Evolutionary conservation across 1,284 basidiomycete species (phyloP), one percentile per base, ranked within the genome.

Genomic region (Retiboletus fuscus): DNA sequence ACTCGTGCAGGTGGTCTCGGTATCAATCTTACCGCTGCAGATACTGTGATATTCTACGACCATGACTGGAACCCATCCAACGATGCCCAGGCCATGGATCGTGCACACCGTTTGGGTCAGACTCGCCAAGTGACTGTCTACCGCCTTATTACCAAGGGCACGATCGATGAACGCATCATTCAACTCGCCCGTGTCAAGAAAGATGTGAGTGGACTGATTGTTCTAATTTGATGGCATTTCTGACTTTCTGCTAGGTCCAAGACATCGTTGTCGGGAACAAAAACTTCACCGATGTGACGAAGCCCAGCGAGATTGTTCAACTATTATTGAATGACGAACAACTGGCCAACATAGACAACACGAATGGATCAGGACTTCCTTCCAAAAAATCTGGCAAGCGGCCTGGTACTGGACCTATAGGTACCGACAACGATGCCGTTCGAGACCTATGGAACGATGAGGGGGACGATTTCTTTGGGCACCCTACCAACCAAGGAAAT

Each of bases 41-140:
- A 98, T 81, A 99, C 98, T 2, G 98, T 99, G 74, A 86, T 99
- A 69, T 99, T 99, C 84, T 98, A 99, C 82, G 98, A 99, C 82
- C 96, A 98, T 80, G 98, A 99, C 80, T 99, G 98, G 98, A 99
- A 99, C 82, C 98, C 97, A 22, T 97, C 96, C 41, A 99, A 99
- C 81, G 98, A 99, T 82, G 96, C 96, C 55, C 98, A 99, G 83
- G 98, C 98, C 18, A 99, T 99, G 98, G 98, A 99, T 81, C 95
- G 98, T 78, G 98, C 98, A 26, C 98, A 99, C 86, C 96, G 98
- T 80, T 89, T 99, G 20, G 98, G 98, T 49, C 98, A 99, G 85
- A 99, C 97, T 18, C 95, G 96, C 73, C 98, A 99, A 85, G 98
- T 99, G 70, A 99, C 97, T 1, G 97, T 99, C 10, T 99, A 99